Conservation (phyloP, 768 basidiomycete species). For the Cystofilobasidium macerans region DNA sequence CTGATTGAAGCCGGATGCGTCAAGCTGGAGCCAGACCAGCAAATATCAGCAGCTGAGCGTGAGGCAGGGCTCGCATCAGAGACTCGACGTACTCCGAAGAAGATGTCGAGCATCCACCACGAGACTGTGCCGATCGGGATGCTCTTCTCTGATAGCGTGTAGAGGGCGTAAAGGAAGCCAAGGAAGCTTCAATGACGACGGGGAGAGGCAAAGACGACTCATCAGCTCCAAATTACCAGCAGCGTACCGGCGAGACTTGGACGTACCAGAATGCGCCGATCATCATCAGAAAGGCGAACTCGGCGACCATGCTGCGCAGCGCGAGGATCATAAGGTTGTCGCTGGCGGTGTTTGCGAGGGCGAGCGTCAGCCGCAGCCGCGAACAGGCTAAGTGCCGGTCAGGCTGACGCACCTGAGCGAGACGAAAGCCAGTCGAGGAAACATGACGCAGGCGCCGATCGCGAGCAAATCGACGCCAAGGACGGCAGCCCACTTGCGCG, state of each 20-base stretch:
- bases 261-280: slow-evolving; percentile 78
- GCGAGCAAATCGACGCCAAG: slow-evolving; percentile 75
- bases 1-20: slow-evolving; percentile 58
- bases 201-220: neutral
- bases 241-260: slow-evolving; percentile 57
- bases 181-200: slow-evolving; percentile 62
- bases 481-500: slow-evolving; percentile 49
- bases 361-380: too few relatives aligned
- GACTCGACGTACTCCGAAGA: slow-evolving; percentile 51
- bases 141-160: slow-evolving; percentile 57
- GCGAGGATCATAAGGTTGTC: slow-evolving; percentile 45
- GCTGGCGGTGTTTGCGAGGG: slow-evolving; percentile 47
- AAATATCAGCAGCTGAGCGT: neutral
- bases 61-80: too few relatives aligned
- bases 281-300: slow-evolving; percentile 50
- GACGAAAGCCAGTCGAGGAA: slow-evolving; percentile 54
- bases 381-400: slow-evolving; percentile 1
- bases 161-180: slow-evolving; percentile 84
- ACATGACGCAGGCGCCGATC: slow-evolving; percentile 77
- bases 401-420: slow-evolving; percentile 5
- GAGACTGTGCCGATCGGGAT: slow-evolving; percentile 45
- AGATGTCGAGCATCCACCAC: slow-evolving; percentile 89
- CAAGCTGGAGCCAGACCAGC: neutral
- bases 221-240: slow-evolving; percentile 30
- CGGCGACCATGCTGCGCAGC: slow-evolving; percentile 76